These are phyloP conservation scores for Penicillium corylophilum DNA, from an alignment of 2,329 filamentous ascomycete species.

Conservation along the genomic window DNA sequence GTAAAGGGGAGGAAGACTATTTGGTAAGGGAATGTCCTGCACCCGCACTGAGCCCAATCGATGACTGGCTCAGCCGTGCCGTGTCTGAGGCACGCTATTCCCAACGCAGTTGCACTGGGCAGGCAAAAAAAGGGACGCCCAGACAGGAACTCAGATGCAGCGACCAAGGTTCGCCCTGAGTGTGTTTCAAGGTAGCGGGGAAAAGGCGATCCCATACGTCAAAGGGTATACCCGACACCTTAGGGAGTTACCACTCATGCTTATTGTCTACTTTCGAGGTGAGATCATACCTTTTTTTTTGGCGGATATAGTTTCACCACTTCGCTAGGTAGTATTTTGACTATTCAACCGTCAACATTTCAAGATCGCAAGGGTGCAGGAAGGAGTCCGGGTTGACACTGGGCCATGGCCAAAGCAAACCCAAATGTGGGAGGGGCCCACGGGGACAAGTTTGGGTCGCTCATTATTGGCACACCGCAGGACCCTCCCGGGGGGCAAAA, in stretches of 20 bases:
- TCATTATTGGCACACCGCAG: constrained; percentile 6
- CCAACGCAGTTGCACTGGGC: background rate
- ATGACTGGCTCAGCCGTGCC: constrained; percentile 22
- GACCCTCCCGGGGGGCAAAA: constrained; percentile 12
- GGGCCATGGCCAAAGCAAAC: constrained; percentile 11
- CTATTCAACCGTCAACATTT: too few species aligned
- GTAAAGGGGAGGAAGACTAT: constrained; percentile 1
- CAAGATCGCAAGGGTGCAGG: background rate
- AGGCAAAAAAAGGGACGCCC: constrained; percentile 24
- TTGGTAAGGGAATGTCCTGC: constrained; percentile 22
- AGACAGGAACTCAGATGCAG: constrained; percentile 30
- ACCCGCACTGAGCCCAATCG: constrained; percentile 5
- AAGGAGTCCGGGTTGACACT: constrained; percentile 6
- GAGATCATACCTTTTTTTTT: too few species aligned
- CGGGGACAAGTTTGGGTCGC: constrained; percentile 8
- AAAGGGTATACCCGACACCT: constrained; percentile 35
- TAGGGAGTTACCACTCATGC: background rate
- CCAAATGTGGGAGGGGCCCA: constrained; percentile 19
- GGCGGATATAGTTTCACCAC: too few species aligned
- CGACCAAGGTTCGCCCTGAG: constrained; percentile 33
- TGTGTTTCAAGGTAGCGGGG: constrained; percentile 37
- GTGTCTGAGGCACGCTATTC: constrained; percentile 18
- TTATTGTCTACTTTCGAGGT: background rate
- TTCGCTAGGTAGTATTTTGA: too few species aligned
- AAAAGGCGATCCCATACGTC: constrained; percentile 32